A percentile compares a stretch with the other conserved stretches of the same genome.
Evolutionary conservation across 805 yeast genomes (phyloP).

Genomic region (Zygotorulaspora danielsina): DNA sequence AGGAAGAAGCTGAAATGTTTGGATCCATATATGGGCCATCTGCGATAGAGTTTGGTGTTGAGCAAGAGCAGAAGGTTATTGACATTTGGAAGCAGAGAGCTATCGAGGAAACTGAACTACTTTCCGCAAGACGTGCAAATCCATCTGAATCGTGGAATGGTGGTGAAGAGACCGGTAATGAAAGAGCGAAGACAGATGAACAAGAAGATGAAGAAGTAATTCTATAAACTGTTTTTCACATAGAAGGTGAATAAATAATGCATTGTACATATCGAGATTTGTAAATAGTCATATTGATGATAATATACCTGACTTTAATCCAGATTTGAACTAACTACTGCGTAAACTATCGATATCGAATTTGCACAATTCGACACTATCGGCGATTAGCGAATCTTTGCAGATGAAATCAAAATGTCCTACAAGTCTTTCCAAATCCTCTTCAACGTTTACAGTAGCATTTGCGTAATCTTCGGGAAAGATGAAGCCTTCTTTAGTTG

Average conservation of each 20-base stretch:
- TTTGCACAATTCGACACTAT: constrained; percentile 22
- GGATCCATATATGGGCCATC: constrained; percentile 71
- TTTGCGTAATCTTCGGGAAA: constrained; percentile 36
- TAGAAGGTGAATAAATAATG: constrained; percentile 1
- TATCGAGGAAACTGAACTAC: constrained; percentile 52
- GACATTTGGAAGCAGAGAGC: constrained; percentile 75
- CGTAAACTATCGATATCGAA: constrained; percentile 13
- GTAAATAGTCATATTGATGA: constrained; percentile 12
- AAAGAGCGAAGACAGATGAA: constrained; percentile 6
- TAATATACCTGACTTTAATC: background rate
- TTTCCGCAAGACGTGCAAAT: constrained; percentile 44
- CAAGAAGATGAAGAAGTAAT: constrained; percentile 15
- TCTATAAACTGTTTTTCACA: constrained; percentile 4
- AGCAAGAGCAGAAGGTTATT: constrained; percentile 64
- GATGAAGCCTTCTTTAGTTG: constrained; percentile 16
- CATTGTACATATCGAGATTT: constrained; percentile 9
- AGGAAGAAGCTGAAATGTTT: constrained; percentile 80
- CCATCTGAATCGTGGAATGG: constrained; percentile 32
- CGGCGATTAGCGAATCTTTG: constrained; percentile 26
- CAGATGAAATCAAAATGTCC: constrained; percentile 31
- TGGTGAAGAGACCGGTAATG: constrained; percentile 7
- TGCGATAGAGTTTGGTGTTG: constrained; percentile 61
- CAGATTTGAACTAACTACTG: background rate
- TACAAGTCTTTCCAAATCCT: constrained; percentile 41
- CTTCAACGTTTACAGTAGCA: constrained; percentile 40